These are phyloP conservation scores for Saturnispora diversa DNA, from an alignment of 805 yeast species.

Conservation along the genomic window DNA sequence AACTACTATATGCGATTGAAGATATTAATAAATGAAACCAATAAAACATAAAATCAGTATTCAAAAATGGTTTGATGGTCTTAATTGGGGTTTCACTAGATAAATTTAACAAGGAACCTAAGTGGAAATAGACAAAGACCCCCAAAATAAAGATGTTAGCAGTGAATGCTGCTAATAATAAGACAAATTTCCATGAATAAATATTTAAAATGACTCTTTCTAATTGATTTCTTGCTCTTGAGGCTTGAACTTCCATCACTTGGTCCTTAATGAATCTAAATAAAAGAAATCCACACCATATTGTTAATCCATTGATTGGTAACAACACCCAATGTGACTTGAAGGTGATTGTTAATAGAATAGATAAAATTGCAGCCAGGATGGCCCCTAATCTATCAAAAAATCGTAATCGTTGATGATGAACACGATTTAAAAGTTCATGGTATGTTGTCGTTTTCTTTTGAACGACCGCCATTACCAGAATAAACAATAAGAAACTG, in stretches of 20 bases:
- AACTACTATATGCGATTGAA: slow-evolving; percentile 40
- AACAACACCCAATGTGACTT: slow-evolving; percentile 17
- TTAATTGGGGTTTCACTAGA: slow-evolving; percentile 29
- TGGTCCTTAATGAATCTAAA: slow-evolving; percentile 26
- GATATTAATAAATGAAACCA: slow-evolving; percentile 39
- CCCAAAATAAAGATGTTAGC: slow-evolving; percentile 20
- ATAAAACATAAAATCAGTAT: slow-evolving; percentile 39
- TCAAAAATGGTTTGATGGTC: slow-evolving; percentile 35
- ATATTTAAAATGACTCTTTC: slow-evolving; percentile 24
- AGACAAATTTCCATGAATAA: slow-evolving; percentile 20
- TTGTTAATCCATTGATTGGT: slow-evolving; percentile 21
- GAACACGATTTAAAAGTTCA: slow-evolving; percentile 16
- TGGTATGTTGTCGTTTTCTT: too few species aligned
- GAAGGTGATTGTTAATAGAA: slow-evolving; percentile 20
- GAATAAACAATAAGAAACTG: too few species aligned
- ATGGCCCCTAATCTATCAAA: slow-evolving; percentile 24
- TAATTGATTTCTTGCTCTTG: slow-evolving; percentile 20
- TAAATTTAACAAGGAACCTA: slow-evolving; percentile 19
- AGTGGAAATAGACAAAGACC: slow-evolving; percentile 20
- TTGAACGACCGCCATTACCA: background rate
- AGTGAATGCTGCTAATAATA: slow-evolving; percentile 18
- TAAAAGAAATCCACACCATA: slow-evolving; percentile 26
- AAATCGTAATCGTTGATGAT: slow-evolving; percentile 23
- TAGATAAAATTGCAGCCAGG: slow-evolving; percentile 17
- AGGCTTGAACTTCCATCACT: slow-evolving; percentile 22